Conservation (phyloP, 176 grass and related monocot genomes). For the Cocos nucifera region DNA sequence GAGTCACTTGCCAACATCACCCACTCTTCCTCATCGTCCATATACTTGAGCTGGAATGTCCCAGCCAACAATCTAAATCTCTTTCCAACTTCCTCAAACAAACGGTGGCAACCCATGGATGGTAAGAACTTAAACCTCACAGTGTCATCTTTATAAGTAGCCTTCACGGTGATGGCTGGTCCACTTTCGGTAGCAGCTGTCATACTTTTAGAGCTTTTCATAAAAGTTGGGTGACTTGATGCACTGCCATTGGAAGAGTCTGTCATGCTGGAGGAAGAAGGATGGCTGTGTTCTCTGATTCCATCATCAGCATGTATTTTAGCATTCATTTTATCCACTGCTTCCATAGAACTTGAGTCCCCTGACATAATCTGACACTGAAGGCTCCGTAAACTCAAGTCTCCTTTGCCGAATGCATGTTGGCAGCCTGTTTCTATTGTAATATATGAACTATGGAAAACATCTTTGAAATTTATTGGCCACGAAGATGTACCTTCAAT, state of each 20-base stretch:
- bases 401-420: too few relatives aligned
- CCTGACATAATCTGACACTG: too few relatives aligned
- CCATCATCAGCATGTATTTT: constrained; percentile 25
- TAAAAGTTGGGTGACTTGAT: constrained; percentile 58
- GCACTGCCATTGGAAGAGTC: constrained; percentile 78
- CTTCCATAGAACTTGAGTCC: too few relatives aligned
- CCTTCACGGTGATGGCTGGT: constrained; percentile 57
- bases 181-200: constrained; percentile 6
- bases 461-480: too few relatives aligned
- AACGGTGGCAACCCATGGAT: constrained; percentile 41
- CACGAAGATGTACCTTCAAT: too few relatives aligned
- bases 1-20: constrained; percentile 66
- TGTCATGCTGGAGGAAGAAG: constrained; percentile 59
- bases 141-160: constrained; percentile 64
- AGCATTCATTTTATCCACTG: background rate
- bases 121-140: constrained; percentile 79
- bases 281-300: constrained; percentile 32
- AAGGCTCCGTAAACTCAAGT: too few relatives aligned
- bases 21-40: constrained; percentile 87
- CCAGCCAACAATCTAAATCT: constrained; percentile 59
- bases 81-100: constrained; percentile 71
- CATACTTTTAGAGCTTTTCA: constrained; percentile 22
- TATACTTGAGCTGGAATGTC: constrained; percentile 77
- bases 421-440: too few relatives aligned
- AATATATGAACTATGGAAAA: too few relatives aligned